phyloP scores from a whole-genome alignment of 345 rosid species.

The Syzygium oleosum region DNA sequence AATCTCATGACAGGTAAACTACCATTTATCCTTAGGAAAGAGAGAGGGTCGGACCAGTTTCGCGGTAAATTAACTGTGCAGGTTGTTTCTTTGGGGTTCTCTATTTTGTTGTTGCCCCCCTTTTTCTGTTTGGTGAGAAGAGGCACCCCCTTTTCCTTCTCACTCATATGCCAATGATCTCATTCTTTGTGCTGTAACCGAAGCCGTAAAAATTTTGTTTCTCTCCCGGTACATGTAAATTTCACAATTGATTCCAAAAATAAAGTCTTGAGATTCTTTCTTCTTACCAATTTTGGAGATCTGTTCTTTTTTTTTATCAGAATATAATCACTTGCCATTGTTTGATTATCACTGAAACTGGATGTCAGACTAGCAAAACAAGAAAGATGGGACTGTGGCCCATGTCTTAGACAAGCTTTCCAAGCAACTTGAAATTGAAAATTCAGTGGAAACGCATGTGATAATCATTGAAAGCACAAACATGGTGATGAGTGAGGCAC shows the following conservation, averaged over 20 bases:
- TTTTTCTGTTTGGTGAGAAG: conserved; percentile 15
- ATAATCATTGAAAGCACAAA: neutral
- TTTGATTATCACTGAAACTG: neutral
- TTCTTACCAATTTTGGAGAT: neutral
- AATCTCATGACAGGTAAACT: neutral
- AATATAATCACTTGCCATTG: neutral
- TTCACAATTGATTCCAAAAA: neutral
- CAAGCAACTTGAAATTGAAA: neutral
- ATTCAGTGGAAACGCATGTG: neutral
- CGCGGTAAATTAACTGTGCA: neutral
- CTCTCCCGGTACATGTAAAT: neutral
- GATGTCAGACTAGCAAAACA: neutral
- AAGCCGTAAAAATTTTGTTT: neutral
- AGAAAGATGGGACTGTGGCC: neutral
- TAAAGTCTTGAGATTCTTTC: neutral
- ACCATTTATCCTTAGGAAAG: neutral
- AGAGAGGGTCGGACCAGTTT: neutral
- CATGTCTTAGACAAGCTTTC: neutral
- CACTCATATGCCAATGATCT: conserved; percentile 1
- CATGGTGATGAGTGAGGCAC: neutral
- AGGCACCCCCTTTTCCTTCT: conserved; percentile 26
- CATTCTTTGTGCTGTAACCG: neutral
- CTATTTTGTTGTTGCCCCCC: neutral
- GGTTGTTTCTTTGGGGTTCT: neutral
- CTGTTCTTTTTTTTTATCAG: neutral